phyloP scores from a whole-genome alignment of 163 green algal genomes.

The Coccomyxa subellipsoidea region DNA sequence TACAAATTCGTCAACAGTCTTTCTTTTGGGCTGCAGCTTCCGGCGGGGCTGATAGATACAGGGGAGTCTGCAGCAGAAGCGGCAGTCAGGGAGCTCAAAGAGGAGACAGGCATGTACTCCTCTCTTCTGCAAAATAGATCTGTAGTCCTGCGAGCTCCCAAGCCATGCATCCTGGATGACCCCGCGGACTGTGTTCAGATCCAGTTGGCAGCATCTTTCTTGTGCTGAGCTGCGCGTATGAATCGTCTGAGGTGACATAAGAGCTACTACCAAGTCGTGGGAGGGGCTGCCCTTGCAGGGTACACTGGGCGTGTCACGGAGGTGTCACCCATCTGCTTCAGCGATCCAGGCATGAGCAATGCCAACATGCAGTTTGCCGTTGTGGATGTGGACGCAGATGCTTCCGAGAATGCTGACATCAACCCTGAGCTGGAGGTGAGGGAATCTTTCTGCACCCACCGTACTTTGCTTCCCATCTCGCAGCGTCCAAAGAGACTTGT shows the following conservation, averaged over 20 bases:
- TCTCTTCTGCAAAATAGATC: background rate
- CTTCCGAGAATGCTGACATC: conserved; percentile 43
- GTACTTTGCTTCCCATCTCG: too few species aligned
- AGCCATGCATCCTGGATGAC: too few species aligned
- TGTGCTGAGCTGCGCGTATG: too few species aligned
- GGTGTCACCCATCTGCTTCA: conserved; percentile 33
- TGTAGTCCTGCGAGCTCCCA: too few species aligned
- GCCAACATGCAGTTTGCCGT: conserved; percentile 46
- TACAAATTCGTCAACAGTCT: too few species aligned
- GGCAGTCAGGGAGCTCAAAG: conserved; percentile 54
- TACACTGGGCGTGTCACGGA: conserved; percentile 34
- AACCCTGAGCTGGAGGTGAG: conserved; percentile 45
- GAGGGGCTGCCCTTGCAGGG: conserved; percentile 38
- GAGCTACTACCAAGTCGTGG: too few species aligned
- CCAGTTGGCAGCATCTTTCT: too few species aligned
- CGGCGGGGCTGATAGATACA: conserved; percentile 51
- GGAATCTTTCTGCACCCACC: too few species aligned
- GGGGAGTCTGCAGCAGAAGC: conserved; percentile 43
- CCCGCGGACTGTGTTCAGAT: too few species aligned
- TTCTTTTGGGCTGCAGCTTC: conserved; percentile 38
- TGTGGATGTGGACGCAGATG: conserved; percentile 48
- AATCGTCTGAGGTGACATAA: too few species aligned
- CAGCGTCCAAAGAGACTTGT: too few species aligned
- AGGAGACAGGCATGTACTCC: conserved; percentile 46
- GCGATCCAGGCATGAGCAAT: conserved; percentile 54